Conservation (phyloP, 169 alveolate species). For the Plasmodium blacklocki region DNA sequence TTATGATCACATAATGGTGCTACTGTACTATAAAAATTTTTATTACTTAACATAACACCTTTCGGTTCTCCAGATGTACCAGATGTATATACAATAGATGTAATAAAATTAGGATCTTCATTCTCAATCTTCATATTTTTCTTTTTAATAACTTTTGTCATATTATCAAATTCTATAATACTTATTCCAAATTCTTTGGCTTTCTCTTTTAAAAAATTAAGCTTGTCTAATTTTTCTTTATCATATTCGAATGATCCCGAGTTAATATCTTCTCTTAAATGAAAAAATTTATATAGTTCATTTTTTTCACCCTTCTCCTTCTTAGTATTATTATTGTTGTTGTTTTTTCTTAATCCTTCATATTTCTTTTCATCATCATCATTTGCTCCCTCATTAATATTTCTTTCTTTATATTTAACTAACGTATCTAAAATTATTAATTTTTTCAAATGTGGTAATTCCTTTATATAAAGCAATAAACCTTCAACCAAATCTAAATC, state of each 20-base stretch:
- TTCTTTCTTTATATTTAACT: not conserved
- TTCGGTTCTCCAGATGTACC: conserved; percentile 99
- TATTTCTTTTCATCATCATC: not conserved
- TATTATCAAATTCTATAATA: not conserved
- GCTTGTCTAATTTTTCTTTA: not conserved
- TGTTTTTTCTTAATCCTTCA: not conserved
- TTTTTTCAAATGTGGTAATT: conserved; percentile 47
- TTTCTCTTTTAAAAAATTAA: not conserved
- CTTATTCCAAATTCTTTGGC: not conserved
- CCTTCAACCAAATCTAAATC: conserved; percentile 21
- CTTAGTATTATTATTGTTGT: no score
- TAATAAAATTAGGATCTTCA: conserved; percentile 83
- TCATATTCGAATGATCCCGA: not conserved
- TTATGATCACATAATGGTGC: not conserved
- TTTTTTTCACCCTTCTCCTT: conserved; percentile 1
- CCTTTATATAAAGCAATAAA: not conserved
- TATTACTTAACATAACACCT: conserved; percentile 95
- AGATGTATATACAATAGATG: conserved; percentile 95
- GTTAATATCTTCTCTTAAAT: not conserved
- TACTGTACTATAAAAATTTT: conserved; percentile 43
- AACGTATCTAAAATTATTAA: conserved; percentile 27
- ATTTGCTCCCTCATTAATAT: not conserved
- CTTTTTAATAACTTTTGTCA: not conserved
- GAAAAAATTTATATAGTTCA: not conserved
- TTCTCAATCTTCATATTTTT: not conserved